phyloP scores from a whole-genome alignment of 371 early-diverging fungal genomes.

The Massospora cicadina region DNA sequence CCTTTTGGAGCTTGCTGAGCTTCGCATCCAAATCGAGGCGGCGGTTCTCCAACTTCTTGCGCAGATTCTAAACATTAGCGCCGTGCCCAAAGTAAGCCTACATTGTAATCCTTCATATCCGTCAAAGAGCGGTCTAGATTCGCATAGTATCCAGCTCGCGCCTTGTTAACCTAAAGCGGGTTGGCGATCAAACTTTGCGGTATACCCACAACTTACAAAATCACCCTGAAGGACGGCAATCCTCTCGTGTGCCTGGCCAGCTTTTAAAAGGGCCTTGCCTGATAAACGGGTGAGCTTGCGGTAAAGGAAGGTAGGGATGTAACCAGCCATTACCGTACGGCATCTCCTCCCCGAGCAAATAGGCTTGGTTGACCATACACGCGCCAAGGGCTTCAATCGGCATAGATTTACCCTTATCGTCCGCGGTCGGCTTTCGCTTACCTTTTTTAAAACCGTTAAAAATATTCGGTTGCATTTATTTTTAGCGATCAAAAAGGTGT shows the following conservation, averaged over 20 bases:
- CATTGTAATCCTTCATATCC: background rate
- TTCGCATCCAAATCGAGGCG: slow-evolving; percentile 87
- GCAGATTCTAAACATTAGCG: slow-evolving; percentile 16
- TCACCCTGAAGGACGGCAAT: slow-evolving; percentile 39
- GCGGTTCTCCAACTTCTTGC: slow-evolving; percentile 68
- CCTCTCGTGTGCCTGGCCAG: slow-evolving; percentile 43
- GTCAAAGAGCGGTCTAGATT: background rate
- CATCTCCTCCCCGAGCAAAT: slow-evolving; percentile 32
- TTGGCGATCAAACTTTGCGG: slow-evolving; percentile 10
- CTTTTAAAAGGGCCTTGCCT: slow-evolving; percentile 29
- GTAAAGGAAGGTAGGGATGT: background rate
- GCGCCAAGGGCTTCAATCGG: slow-evolving; percentile 41
- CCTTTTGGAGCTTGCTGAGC: slow-evolving; percentile 58
- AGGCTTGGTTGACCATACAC: slow-evolving; percentile 35
- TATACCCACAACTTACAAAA: slow-evolving; percentile 12
- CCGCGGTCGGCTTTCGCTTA: slow-evolving; percentile 33
- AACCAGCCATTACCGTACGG: slow-evolving; percentile 39
- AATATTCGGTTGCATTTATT: slow-evolving; percentile 11
- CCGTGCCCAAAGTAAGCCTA: background rate
- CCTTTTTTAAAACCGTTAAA: slow-evolving; percentile 19
- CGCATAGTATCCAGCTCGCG: slow-evolving; percentile 13
- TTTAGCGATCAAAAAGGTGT: too few species aligned
- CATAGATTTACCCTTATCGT: slow-evolving; percentile 35
- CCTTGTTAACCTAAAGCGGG: slow-evolving; percentile 17
- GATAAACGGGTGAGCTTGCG: background rate